These are phyloP conservation scores for Suhomyces sp. DNA, from an alignment of 805 yeast genomes.

Conservation along the genomic window DNA sequence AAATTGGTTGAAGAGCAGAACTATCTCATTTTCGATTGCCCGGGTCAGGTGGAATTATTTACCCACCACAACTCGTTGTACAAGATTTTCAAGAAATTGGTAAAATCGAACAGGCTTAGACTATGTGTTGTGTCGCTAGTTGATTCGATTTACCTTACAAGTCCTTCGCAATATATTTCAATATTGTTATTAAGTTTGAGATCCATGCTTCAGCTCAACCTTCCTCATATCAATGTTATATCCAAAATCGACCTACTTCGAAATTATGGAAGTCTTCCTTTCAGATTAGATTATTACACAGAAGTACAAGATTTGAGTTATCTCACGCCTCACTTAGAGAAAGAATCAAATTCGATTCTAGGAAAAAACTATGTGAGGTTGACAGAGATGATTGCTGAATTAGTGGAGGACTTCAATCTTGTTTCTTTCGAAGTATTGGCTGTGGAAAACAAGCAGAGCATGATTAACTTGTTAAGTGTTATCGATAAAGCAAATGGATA, in stretches of 20 bases:
- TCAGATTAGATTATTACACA: slow-evolving; percentile 80
- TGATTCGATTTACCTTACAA: slow-evolving; percentile 76
- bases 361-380: slow-evolving; percentile 63
- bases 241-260: slow-evolving; percentile 84
- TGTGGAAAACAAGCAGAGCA: slow-evolving; percentile 86
- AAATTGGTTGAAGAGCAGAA: slow-evolving; percentile 51
- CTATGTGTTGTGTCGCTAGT: slow-evolving; percentile 82
- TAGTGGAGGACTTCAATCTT: slow-evolving; percentile 82
- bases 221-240: slow-evolving; percentile 91
- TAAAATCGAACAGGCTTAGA: slow-evolving; percentile 59
- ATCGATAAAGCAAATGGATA: slow-evolving; percentile 94
- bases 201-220: slow-evolving; percentile 87
- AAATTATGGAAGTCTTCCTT: slow-evolving; percentile 77
- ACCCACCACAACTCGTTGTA: slow-evolving; percentile 81
- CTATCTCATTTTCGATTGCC: slow-evolving; percentile 82
- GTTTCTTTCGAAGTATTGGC: slow-evolving; percentile 87
- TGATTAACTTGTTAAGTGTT: slow-evolving; percentile 74
- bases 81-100: slow-evolving; percentile 59
- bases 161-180: slow-evolving; percentile 88
- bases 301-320: slow-evolving; percentile 83
- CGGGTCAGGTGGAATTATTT: slow-evolving; percentile 94
- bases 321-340: slow-evolving; percentile 63
- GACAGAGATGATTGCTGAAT: slow-evolving; percentile 74
- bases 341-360: slow-evolving; percentile 65
- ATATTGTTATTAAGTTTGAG: slow-evolving; percentile 75